Percentiles rank a stretch among this genome's conserved stretches.
Conservation (phyloP, 108 stramenopile genomes). For the Thalassiosira profunda region DNA sequence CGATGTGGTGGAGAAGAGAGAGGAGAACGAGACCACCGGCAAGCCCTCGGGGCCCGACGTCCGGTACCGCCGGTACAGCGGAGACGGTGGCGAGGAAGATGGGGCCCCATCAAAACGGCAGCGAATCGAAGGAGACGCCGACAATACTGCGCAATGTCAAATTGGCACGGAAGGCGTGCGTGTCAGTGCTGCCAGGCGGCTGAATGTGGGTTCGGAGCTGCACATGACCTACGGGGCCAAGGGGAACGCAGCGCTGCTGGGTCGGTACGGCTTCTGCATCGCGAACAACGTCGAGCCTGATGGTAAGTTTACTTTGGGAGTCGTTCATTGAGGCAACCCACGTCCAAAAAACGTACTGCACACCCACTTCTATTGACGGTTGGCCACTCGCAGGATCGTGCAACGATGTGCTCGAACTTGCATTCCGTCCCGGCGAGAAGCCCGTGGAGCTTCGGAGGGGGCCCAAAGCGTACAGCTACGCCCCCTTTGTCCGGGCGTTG, state of each 20-base stretch:
- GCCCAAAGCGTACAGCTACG: slow-evolving; percentile 84
- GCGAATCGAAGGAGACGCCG: not conserved
- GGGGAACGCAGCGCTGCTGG: slow-evolving; percentile 66
- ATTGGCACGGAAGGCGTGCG: too few species aligned
- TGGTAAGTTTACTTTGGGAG: slow-evolving; percentile 35
- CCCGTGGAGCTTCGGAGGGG: slow-evolving; percentile 58
- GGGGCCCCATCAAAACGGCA: not conserved
- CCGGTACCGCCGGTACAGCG: not conserved
- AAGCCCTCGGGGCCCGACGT: too few species aligned
- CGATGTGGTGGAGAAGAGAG: too few species aligned
- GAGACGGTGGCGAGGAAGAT: not conserved
- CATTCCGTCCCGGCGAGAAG: slow-evolving; percentile 9
- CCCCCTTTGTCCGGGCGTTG: slow-evolving; percentile 59
- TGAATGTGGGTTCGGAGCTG: too few species aligned
- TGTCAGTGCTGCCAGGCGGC: too few species aligned
- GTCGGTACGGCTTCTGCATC: slow-evolving; percentile 83
- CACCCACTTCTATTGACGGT: too few species aligned
- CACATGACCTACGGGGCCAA: slow-evolving; percentile 84
- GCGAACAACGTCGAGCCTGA: slow-evolving; percentile 80
- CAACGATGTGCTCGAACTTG: slow-evolving; percentile 78
- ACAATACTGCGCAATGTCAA: too few species aligned
- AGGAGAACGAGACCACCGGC: too few species aligned
- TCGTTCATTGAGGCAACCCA: too few species aligned
- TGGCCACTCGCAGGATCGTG: slow-evolving; percentile 49
- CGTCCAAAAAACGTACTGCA: too few species aligned